These are phyloP conservation scores for Xylaria hypoxylon DNA, from an alignment of 2,329 filamentous ascomycete species.

Conservation along the genomic window DNA sequence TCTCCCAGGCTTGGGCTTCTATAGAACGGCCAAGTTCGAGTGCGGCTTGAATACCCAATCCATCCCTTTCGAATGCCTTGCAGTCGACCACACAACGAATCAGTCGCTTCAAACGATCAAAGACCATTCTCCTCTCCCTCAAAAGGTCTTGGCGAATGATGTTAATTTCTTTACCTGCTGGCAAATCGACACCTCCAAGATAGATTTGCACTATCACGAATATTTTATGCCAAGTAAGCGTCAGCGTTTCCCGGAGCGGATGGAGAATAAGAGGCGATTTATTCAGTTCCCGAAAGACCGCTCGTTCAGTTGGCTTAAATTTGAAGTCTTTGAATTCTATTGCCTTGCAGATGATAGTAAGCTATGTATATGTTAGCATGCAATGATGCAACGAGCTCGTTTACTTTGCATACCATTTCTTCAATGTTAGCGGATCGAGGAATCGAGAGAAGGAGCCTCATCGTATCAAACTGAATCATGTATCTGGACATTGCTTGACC, in stretches of 20 bases:
- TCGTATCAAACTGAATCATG: constrained; percentile 82
- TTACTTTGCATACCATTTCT: constrained; percentile 69
- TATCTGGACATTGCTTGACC: constrained; percentile 86
- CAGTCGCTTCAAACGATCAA: constrained; percentile 76
- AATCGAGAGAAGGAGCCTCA: constrained; percentile 75
- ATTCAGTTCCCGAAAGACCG: constrained; percentile 78
- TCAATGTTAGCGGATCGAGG: constrained; percentile 70
- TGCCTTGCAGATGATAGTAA: constrained; percentile 74
- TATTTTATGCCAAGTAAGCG: constrained; percentile 76
- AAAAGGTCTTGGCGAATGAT: constrained; percentile 67
- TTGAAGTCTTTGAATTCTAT: constrained; percentile 79
- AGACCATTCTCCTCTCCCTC: constrained; percentile 72
- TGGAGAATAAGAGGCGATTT: constrained; percentile 75
- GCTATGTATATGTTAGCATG: constrained; percentile 56
- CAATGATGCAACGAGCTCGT: not conserved
- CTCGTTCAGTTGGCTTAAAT: constrained; percentile 76
- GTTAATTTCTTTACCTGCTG: constrained; percentile 66
- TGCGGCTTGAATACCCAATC: constrained; percentile 73
- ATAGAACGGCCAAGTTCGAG: constrained; percentile 84
- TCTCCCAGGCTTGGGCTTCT: constrained; percentile 82
- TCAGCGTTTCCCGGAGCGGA: constrained; percentile 75
- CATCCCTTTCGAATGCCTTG: constrained; percentile 70
- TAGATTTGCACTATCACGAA: constrained; percentile 82
- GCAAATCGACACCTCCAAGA: constrained; percentile 74
- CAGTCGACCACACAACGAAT: constrained; percentile 83